These are phyloP conservation scores for Mrakia frigida DNA, from an alignment of 768 basidiomycete genomes.

Conservation along the genomic window DNA sequence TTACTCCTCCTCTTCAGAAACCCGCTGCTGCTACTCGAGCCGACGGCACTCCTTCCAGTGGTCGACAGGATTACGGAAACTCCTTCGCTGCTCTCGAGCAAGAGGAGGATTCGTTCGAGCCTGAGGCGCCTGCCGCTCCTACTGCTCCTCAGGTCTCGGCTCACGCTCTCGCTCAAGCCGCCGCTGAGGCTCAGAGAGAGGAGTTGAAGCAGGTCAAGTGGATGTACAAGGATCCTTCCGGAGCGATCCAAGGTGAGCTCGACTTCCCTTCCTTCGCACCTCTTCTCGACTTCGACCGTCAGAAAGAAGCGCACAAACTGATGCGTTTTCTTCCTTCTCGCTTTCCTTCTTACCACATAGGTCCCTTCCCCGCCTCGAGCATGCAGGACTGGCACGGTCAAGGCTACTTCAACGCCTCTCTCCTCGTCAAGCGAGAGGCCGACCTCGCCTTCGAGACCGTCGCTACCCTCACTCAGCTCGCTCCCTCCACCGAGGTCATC, in stretches of 20 bases:
- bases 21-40: not conserved
- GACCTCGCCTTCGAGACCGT: slow-evolving; percentile 44
- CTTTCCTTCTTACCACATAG: slow-evolving; percentile 46
- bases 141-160: slow-evolving; percentile 17
- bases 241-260: slow-evolving; percentile 75
- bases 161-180: slow-evolving; percentile 6
- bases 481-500: slow-evolving; percentile 14
- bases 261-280: slow-evolving; percentile 16
- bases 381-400: slow-evolving; percentile 96
- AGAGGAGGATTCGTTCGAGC: slow-evolving; percentile 18
- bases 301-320: slow-evolving; percentile 7
- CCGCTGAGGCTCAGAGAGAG: slow-evolving; percentile 12
- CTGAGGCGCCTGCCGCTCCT: not conserved
- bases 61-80: slow-evolving; percentile 22
- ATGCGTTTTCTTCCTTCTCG: slow-evolving; percentile 11
- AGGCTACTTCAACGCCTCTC: slow-evolving; percentile 75
- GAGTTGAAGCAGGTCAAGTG: slow-evolving; percentile 52
- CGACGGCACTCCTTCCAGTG: not conserved
- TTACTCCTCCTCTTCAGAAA: not conserved
- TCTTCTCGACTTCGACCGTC: not conserved
- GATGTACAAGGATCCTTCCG: slow-evolving; percentile 88
- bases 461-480: slow-evolving; percentile 31
- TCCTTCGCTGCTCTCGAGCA: slow-evolving; percentile 31
- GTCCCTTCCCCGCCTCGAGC: slow-evolving; percentile 77
- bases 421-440: slow-evolving; percentile 69